These are phyloP conservation scores for Chlorella sorokiniana DNA, from an alignment of 139 green algal genomes.

Conservation along the genomic window DNA sequence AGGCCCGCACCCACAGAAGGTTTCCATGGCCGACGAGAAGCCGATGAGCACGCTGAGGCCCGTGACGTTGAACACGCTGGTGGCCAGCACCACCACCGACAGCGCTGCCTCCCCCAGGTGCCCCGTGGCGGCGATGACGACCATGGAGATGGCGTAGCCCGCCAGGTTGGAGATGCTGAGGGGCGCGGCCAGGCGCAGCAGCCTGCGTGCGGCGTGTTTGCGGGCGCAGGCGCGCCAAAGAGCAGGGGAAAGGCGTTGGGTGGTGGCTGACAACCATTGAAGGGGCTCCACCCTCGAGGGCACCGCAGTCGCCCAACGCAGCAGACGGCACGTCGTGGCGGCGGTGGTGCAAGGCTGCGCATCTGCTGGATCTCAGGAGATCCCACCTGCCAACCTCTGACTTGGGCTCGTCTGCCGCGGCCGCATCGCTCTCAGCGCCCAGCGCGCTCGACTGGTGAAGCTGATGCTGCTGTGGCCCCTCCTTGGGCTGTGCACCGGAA, in stretches of 20 bases:
- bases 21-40: constrained; percentile 72
- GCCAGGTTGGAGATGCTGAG: constrained; percentile 22
- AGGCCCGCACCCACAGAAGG: constrained; percentile 29
- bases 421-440: too few species aligned
- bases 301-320: too few species aligned
- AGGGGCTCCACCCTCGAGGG: too few species aligned
- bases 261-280: too few species aligned
- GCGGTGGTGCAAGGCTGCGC: too few species aligned
- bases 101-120: constrained; percentile 41
- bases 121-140: constrained; percentile 31
- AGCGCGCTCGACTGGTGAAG: too few species aligned
- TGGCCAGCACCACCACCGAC: constrained; percentile 53
- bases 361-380: too few species aligned
- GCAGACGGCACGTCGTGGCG: too few species aligned
- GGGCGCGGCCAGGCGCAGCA: constrained; percentile 20
- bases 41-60: constrained; percentile 61
- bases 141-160: constrained; percentile 19
- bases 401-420: neutral
- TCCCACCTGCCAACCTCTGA: neutral
- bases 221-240: too few species aligned
- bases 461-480: too few species aligned
- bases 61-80: constrained; percentile 76
- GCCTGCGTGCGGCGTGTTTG: neutral
- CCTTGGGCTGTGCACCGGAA: too few species aligned
- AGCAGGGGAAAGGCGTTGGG: too few species aligned